Evolutionary conservation across 352 stramenopile species (phyloP).

Genomic region (Phytophthora sp.): DNA sequence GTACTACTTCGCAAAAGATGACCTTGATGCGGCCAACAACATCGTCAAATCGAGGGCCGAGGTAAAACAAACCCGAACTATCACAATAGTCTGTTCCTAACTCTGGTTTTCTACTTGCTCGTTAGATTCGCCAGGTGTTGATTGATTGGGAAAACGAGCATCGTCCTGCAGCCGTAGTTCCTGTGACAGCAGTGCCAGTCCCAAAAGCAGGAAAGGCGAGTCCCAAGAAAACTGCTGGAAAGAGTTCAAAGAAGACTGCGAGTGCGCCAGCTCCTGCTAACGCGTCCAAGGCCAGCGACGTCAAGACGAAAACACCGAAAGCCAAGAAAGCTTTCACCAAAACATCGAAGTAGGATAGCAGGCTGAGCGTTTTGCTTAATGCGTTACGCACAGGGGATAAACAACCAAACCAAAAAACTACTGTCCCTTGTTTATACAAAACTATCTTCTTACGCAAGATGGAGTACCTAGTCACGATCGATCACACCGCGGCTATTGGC

Average conservation of each 20-base stretch:
- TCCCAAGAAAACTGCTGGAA: conserved; percentile 23
- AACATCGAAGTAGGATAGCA: conserved; percentile 13
- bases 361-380: no score
- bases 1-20: conserved; percentile 90
- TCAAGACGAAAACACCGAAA: conserved; percentile 17
- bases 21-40: conserved; percentile 85
- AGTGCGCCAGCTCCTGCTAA: conserved; percentile 11
- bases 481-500: conserved; percentile 85
- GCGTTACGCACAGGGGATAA: no score
- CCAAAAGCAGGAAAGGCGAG: conserved; percentile 25
- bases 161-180: conserved; percentile 20
- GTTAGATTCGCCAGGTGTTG: conserved; percentile 69
- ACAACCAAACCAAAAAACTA: conserved; percentile 15
- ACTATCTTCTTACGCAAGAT: no score
- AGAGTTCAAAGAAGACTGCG: conserved; percentile 19
- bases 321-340: conserved; percentile 17
- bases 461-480: conserved; percentile 70
- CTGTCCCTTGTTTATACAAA: neutral
- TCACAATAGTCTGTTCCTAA: neutral
- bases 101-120: no score
- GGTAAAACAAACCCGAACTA: conserved; percentile 38
- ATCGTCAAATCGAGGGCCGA: conserved; percentile 79
- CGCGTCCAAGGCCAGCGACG: conserved; percentile 7
- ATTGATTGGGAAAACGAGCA: conserved; percentile 73
- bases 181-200: neutral